These are phyloP conservation scores for Colletotrichum musicola DNA, from an alignment of 2,329 filamentous ascomycete species.

Conservation along the genomic window DNA sequence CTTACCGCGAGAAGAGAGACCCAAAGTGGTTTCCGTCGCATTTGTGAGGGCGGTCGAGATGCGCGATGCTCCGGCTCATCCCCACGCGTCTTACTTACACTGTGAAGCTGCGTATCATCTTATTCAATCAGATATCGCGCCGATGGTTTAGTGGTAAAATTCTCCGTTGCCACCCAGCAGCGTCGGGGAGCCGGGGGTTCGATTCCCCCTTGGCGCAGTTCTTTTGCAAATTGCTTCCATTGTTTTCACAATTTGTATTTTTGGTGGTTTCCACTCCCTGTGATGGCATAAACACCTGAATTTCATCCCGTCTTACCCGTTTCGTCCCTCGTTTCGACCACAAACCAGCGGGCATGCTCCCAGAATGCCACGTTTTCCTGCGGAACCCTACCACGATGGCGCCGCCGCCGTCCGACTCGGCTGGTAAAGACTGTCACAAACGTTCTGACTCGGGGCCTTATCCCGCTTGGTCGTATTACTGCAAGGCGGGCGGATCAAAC, in stretches of 20 bases:
- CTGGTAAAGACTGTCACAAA: not conserved
- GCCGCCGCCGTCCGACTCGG: not conserved
- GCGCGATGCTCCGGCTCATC: not conserved
- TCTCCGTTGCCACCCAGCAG: constrained; percentile 38
- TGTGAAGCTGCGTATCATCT: rapidly evolving
- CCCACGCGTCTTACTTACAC: too few relatives aligned
- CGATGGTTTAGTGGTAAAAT: constrained; percentile 41
- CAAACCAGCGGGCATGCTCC: not conserved
- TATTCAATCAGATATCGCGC: not conserved
- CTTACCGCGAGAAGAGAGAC: constrained; percentile 48
- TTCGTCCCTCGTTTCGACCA: not conserved
- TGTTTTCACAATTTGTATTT: not conserved
- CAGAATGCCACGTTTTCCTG: not conserved
- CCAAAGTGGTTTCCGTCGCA: constrained; percentile 47
- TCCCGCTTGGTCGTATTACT: not conserved
- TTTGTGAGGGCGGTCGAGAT: constrained; percentile 35
- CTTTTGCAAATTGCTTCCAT: not conserved
- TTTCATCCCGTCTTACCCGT: not conserved
- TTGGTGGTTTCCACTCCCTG: not conserved
- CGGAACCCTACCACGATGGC: not conserved
- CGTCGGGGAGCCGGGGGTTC: constrained; percentile 39
- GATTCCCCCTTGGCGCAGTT: constrained; percentile 36
- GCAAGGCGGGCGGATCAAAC: not conserved
- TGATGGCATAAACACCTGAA: not conserved
- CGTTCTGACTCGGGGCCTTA: constrained; percentile 5